Conservation (phyloP, 2,329 filamentous ascomycete species). For the Fusarium brevicatenulatum region DNA sequence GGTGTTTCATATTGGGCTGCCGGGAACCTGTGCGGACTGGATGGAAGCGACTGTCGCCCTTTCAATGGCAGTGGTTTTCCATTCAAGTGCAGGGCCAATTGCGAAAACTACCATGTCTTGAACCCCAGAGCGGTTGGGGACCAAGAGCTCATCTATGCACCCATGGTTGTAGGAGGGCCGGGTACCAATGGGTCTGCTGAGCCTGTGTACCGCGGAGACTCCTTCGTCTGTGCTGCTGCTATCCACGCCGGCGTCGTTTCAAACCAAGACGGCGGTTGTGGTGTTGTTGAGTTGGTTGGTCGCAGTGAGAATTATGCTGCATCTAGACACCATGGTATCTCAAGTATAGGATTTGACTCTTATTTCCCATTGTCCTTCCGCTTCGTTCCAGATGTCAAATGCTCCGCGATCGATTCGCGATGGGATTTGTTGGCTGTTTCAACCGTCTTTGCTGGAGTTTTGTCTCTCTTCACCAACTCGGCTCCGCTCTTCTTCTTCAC, state of each 20-base stretch:
- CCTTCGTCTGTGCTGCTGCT: slow-evolving; percentile 85
- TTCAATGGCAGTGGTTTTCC: slow-evolving; percentile 76
- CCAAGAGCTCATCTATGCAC: slow-evolving; percentile 70
- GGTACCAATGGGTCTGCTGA: slow-evolving; percentile 52
- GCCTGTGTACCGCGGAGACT: slow-evolving; percentile 85
- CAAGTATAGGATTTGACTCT: slow-evolving; percentile 81
- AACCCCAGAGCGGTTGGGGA: slow-evolving; percentile 81
- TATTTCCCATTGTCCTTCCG: slow-evolving; percentile 89
- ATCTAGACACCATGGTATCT: slow-evolving; percentile 77
- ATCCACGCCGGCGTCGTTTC: slow-evolving; percentile 85
- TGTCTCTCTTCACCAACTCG: slow-evolving; percentile 85
- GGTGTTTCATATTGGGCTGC: slow-evolving; percentile 75
- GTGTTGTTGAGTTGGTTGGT: slow-evolving; percentile 80
- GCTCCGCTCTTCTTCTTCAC: slow-evolving; percentile 86
- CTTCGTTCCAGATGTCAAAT: slow-evolving; percentile 73
- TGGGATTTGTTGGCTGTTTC: slow-evolving; percentile 89
- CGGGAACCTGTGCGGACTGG: slow-evolving; percentile 77
- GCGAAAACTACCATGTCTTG: slow-evolving; percentile 70
- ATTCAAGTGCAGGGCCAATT: slow-evolving; percentile 80
- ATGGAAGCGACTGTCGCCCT: slow-evolving; percentile 79
- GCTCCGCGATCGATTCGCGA: slow-evolving; percentile 78
- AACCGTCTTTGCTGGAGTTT: slow-evolving; percentile 77
- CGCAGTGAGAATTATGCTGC: slow-evolving; percentile 70
- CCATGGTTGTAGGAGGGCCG: slow-evolving; percentile 76
- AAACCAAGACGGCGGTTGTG: slow-evolving; percentile 79